These are phyloP conservation scores for Heterobasidion occidentale DNA, from an alignment of 1,284 basidiomycete genomes.

Conservation along the genomic window DNA sequence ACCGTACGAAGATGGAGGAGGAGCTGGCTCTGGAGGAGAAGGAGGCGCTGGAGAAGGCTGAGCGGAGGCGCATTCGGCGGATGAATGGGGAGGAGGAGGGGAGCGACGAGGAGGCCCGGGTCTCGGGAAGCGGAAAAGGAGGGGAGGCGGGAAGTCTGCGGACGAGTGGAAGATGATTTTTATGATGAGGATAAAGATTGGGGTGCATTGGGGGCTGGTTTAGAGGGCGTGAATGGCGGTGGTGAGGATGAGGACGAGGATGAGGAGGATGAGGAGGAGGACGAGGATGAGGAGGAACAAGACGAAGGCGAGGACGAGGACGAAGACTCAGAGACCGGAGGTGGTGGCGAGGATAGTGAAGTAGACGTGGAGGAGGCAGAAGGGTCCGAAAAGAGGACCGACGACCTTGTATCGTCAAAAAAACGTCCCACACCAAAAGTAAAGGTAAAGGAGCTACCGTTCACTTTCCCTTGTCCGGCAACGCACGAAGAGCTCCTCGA, in stretches of 20 bases:
- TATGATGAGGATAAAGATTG: constrained; percentile 44
- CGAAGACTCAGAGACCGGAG: constrained; percentile 19
- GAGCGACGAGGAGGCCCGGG: constrained; percentile 49
- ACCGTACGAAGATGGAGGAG: constrained; percentile 94
- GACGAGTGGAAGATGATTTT: constrained; percentile 97
- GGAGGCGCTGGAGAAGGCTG: constrained; percentile 80
- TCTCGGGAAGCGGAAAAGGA: constrained; percentile 33
- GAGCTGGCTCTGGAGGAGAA: constrained; percentile 89
- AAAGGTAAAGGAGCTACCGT: constrained; percentile 66
- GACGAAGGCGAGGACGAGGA: constrained; percentile 49
- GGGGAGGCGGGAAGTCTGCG: constrained; percentile 34
- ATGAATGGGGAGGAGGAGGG: constrained; percentile 82
- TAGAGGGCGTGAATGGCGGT: constrained; percentile 15
- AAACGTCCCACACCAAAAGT: constrained; percentile 7
- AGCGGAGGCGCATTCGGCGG: constrained; percentile 70
- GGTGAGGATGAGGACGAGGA: constrained; percentile 19
- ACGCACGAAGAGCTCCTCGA: constrained; percentile 86
- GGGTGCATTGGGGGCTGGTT: background rate
- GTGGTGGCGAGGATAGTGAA: constrained; percentile 27
- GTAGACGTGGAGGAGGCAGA: constrained; percentile 23
- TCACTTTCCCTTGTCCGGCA: constrained; percentile 85
- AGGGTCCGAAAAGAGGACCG: constrained; percentile 33
- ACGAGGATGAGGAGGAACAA: constrained; percentile 37
- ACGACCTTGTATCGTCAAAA: constrained; percentile 27
- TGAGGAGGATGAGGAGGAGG: constrained; percentile 19